Percentiles rank a stretch among this genome's conserved stretches.
Evolutionary conservation across 2,329 filamentous ascomycete species (phyloP).

Genomic region (Arthrobotrys pseudoclavata): DNA sequence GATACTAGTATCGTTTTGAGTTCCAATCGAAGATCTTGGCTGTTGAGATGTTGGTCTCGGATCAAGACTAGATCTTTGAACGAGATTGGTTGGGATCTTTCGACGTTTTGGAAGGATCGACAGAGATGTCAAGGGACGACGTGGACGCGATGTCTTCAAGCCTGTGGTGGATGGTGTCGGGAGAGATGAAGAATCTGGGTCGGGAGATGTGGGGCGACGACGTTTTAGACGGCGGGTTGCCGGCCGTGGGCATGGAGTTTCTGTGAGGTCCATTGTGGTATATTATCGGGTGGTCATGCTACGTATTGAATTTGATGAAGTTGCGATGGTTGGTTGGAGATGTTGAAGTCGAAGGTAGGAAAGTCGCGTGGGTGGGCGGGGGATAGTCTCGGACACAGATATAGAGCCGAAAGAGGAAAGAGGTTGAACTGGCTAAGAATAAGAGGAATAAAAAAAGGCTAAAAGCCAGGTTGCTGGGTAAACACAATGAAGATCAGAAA

Average conservation of each 20-base stretch:
- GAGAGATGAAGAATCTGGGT: constrained; percentile 20
- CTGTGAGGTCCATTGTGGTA: constrained; percentile 40
- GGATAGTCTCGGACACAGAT: not conserved
- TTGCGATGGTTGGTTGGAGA: not conserved
- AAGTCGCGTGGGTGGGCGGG: not conserved
- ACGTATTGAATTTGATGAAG: not conserved
- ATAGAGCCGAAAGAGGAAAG: not conserved
- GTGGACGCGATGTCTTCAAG: not conserved
- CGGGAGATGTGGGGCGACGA: constrained; percentile 40
- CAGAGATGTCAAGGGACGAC: constrained; percentile 37
- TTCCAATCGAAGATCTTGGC: not conserved
- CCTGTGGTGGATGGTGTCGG: constrained; percentile 27
- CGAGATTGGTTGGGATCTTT: constrained; percentile 34
- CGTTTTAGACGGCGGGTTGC: constrained; percentile 39
- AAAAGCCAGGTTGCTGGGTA: not conserved
- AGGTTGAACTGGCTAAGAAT: no score
- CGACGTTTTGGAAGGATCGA: constrained; percentile 44
- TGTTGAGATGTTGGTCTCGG: constrained; percentile 10
- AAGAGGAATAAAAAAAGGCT: no score
- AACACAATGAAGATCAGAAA: no score
- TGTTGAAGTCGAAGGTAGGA: not conserved
- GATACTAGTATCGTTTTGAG: not conserved
- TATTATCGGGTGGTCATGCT: not conserved
- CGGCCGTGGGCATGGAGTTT: constrained; percentile 48
- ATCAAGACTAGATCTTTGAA: constrained; percentile 11